Evolutionary conservation across 768 basidiomycete species (phyloP).

Genomic region (Trametes elegans): DNA sequence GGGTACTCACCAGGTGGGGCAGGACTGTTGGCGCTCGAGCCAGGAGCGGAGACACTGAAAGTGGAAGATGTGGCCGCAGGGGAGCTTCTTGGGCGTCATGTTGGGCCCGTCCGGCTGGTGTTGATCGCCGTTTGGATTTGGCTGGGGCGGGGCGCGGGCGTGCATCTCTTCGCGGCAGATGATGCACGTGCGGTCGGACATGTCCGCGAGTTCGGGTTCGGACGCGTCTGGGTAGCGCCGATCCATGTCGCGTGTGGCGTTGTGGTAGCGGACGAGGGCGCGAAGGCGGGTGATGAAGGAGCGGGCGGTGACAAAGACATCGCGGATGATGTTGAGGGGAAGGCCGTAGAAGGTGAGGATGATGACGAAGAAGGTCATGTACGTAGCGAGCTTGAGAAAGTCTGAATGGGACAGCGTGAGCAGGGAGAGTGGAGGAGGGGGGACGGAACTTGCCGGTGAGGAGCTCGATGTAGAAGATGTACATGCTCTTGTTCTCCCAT

Average conservation of each 20-base stretch:
- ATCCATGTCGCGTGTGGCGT: slow-evolving; percentile 96
- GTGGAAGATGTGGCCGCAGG: slow-evolving; percentile 97
- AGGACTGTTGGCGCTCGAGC: slow-evolving; percentile 98
- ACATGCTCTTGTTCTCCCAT: slow-evolving; percentile 99
- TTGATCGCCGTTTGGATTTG: slow-evolving; percentile 23
- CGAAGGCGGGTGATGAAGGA: slow-evolving; percentile 87
- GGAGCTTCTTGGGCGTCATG: slow-evolving; percentile 93
- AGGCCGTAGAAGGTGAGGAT: slow-evolving; percentile 94
- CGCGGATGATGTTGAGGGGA: slow-evolving; percentile 94
- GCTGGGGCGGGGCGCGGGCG: slow-evolving; percentile 29
- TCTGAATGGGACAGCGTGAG: slow-evolving; percentile 46
- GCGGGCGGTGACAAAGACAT: slow-evolving; percentile 93
- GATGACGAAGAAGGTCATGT: slow-evolving; percentile 90
- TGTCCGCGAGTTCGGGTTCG: slow-evolving; percentile 72
- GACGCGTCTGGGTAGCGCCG: slow-evolving; percentile 92
- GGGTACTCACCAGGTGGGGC: slow-evolving; percentile 87
- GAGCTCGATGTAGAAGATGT: slow-evolving; percentile 91
- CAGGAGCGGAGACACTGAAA: slow-evolving; percentile 96
- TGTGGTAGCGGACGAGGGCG: slow-evolving; percentile 88
- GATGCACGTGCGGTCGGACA: slow-evolving; percentile 92
- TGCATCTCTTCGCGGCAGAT: slow-evolving; percentile 98
- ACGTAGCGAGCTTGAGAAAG: slow-evolving; percentile 89
- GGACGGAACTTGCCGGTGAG: slow-evolving; percentile 63
- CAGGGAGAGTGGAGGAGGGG: not conserved
- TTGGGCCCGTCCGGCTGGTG: slow-evolving; percentile 68